Evolutionary conservation across 192 early-diverging fungal genomes (phyloP).

Genomic region (Umbelopsis sp.): DNA sequence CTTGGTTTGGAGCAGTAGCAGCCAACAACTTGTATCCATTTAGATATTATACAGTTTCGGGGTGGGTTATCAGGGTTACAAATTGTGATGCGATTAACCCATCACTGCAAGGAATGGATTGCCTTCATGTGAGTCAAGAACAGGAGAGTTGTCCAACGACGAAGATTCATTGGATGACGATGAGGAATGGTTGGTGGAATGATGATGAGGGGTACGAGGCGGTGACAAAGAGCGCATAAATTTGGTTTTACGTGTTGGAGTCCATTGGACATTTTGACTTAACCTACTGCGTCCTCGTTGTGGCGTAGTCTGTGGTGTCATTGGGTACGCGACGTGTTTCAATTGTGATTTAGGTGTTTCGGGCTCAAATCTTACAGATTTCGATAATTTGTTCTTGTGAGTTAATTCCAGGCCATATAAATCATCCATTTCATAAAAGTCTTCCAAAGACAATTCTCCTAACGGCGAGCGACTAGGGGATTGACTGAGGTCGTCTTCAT

Average conservation of each 20-base stretch:
- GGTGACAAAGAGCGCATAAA: constrained; percentile 15
- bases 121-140: constrained; percentile 20
- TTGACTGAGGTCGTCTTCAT: constrained; percentile 9
- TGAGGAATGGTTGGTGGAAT: neutral
- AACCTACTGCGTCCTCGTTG: constrained; percentile 7
- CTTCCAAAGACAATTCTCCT: constrained; percentile 6
- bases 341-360: neutral
- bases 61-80: neutral
- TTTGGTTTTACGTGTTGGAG: constrained; percentile 14
- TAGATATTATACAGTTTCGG: neutral
- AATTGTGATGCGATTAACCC: neutral
- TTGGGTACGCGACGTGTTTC: constrained; percentile 2
- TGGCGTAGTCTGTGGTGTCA: constrained; percentile 7
- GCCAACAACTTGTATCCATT: neutral
- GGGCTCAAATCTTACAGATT: neutral
- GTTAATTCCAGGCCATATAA: constrained; percentile 18
- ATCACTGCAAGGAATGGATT: constrained; percentile 18
- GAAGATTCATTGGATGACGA: neutral
- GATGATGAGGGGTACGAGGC: constrained; percentile 2
- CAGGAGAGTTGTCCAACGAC: neutral
- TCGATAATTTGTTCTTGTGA: constrained; percentile 9
- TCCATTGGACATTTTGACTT: constrained; percentile 19
- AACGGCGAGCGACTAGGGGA: neutral
- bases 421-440: constrained; percentile 16
- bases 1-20: neutral